phyloP scores from a whole-genome alignment of 352 stramenopile genomes.

The Phytophthora pisi region DNA sequence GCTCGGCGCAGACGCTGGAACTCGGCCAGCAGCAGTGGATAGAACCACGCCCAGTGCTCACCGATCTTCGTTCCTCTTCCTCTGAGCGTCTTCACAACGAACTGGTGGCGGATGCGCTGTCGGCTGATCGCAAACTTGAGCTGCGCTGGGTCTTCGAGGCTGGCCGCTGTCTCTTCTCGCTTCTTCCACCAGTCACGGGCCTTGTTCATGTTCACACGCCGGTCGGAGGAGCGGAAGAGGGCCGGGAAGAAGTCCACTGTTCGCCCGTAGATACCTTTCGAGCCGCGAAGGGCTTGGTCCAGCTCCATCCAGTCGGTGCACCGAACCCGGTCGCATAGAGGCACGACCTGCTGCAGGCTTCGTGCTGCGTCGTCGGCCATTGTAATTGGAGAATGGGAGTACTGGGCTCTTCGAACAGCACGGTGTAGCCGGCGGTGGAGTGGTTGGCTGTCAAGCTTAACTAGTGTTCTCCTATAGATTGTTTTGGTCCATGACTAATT shows the following conservation, averaged over 20 bases:
- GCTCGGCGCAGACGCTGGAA: neutral
- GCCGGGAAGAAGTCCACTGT: constrained; percentile 8
- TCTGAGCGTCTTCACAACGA: neutral
- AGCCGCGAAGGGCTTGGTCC: constrained; percentile 1
- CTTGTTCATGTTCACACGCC: constrained; percentile 19
- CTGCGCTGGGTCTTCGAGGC: neutral
- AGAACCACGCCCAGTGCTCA: neutral
- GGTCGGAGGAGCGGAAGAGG: constrained; percentile 5
- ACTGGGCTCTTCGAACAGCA: too few relatives aligned
- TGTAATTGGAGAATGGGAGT: too few relatives aligned
- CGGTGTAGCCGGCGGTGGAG: too few relatives aligned
- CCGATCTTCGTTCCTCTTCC: neutral
- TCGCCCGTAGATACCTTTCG: constrained; percentile 1
- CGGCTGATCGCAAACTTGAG: neutral
- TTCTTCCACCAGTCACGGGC: constrained; percentile 5
- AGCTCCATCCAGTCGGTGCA: constrained; percentile 12
- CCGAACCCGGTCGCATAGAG: neutral
- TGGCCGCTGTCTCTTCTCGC: neutral
- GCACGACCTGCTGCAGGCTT: neutral
- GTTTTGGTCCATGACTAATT: too few relatives aligned
- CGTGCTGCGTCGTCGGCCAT: too few relatives aligned
- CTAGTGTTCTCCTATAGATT: too few relatives aligned
- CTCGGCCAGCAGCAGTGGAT: neutral
- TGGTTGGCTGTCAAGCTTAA: too few relatives aligned
- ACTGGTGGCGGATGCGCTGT: neutral